Conservation (phyloP, 495 filamentous ascomycete species). For the Mytilinidion resinicola region DNA sequence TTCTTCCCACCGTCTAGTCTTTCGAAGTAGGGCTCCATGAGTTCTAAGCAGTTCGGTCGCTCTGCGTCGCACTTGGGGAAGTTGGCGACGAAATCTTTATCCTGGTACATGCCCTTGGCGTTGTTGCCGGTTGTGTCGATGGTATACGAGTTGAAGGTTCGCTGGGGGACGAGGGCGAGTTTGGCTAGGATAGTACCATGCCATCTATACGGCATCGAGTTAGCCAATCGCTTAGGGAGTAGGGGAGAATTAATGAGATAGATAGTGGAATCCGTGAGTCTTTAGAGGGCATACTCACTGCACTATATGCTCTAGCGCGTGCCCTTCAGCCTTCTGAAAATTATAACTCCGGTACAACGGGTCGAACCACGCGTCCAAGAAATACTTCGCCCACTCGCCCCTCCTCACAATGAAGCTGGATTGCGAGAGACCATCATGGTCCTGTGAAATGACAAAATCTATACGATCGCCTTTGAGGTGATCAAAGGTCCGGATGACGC, state of each 20-base stretch:
- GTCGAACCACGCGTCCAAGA: constrained; percentile 95
- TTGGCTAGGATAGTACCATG: constrained; percentile 94
- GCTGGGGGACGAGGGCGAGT: constrained; percentile 78
- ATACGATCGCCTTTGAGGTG: constrained; percentile 70
- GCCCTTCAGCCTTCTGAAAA: constrained; percentile 88
- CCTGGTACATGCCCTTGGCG: constrained; percentile 55
- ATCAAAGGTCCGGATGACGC: constrained; percentile 90
- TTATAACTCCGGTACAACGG: constrained; percentile 89
- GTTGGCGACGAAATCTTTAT: constrained; percentile 80
- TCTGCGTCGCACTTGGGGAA: constrained; percentile 64
- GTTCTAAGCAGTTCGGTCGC: constrained; percentile 60
- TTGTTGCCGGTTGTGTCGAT: constrained; percentile 41
- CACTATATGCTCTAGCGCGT: constrained; percentile 64
- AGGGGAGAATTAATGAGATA: too few relatives aligned
- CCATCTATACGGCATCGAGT: constrained; percentile 71
- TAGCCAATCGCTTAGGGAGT: too few relatives aligned
- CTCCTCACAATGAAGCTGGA: constrained; percentile 73
- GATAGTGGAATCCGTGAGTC: constrained; percentile 45
- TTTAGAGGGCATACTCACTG: constrained; percentile 27
- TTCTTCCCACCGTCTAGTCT: constrained; percentile 1
- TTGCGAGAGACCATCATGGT: constrained; percentile 68
- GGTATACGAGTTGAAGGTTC: constrained; percentile 70
- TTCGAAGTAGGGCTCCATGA: constrained; percentile 45
- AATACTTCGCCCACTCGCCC: constrained; percentile 86
- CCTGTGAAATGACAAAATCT: constrained; percentile 80